Percentiles rank a stretch among this genome's conserved stretches.
Evolutionary conservation across 2,329 filamentous ascomycete genomes (phyloP).

Genomic region (Nannizzia gypsea): DNA sequence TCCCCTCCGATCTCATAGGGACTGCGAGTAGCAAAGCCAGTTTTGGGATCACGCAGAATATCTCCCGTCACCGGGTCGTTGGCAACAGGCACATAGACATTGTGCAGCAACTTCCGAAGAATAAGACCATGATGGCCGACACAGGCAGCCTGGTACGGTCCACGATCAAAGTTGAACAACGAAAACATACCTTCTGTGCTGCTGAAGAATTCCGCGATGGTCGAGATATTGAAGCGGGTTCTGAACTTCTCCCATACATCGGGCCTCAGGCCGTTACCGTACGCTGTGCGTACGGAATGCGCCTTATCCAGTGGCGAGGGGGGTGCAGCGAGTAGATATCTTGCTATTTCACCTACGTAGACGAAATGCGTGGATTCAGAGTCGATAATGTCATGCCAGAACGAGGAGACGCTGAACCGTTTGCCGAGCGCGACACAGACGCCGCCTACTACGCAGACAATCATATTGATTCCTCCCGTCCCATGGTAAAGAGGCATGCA

Average conservation of each 20-base stretch:
- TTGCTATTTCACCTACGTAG: conserved; percentile 66
- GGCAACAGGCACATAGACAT: conserved; percentile 53
- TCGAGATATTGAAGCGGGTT: conserved; percentile 29
- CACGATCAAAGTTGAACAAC: conserved; percentile 48
- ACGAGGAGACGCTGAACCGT: conserved; percentile 53
- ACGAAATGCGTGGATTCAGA: conserved; percentile 58
- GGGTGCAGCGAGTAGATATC: conserved; percentile 60
- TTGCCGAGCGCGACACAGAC: conserved; percentile 31
- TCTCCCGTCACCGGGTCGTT: conserved; percentile 58
- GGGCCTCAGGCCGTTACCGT: conserved; percentile 43
- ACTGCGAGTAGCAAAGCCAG: conserved; percentile 53
- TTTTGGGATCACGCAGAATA: conserved; percentile 53
- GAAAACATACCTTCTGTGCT: conserved; percentile 60
- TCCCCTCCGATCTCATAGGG: conserved; percentile 61
- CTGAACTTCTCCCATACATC: conserved; percentile 56
- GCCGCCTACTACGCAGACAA: conserved; percentile 45
- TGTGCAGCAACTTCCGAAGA: conserved; percentile 40
- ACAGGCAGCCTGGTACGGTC: conserved; percentile 50
- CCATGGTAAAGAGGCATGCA: conserved; percentile 72
- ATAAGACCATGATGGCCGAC: conserved; percentile 63
- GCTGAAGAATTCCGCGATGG: conserved; percentile 64
- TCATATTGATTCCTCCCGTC: conserved; percentile 52
- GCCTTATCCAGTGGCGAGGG: conserved; percentile 34
- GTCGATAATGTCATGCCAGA: conserved; percentile 61
- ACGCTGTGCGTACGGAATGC: conserved; percentile 36